Percentiles rank a stretch among this genome's conserved stretches.
Evolutionary conservation across 2,329 filamentous ascomycete species (phyloP).

Genomic region (Periconia macrospinosa): DNA sequence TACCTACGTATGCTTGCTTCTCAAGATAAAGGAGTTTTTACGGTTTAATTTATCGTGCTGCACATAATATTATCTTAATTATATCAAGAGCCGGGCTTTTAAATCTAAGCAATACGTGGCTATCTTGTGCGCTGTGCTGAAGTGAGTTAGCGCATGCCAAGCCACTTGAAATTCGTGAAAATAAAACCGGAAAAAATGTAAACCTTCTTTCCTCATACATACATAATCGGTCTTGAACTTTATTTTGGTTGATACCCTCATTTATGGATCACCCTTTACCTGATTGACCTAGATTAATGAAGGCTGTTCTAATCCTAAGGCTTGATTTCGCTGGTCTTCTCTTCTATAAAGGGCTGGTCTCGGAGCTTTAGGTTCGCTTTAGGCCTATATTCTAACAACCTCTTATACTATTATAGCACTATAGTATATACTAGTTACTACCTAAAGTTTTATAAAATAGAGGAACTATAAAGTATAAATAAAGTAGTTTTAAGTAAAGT

Average conservation of each 20-base stretch:
- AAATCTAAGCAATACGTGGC: no score
- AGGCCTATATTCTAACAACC: slow-evolving; percentile 41
- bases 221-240: slow-evolving; percentile 14
- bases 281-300: slow-evolving; percentile 40
- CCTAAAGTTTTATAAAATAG: no score
- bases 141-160: slow-evolving; percentile 7
- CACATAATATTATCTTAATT: no score
- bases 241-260: slow-evolving; percentile 22
- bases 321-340: slow-evolving; percentile 35
- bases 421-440: no score
- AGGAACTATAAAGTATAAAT: no score
- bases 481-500: no score
- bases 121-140: neutral
- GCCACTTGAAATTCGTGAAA: neutral
- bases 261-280: slow-evolving; percentile 32
- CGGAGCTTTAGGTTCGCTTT: slow-evolving; percentile 45
- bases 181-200: neutral
- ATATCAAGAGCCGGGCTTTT: no score
- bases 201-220: slow-evolving; percentile 3
- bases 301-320: slow-evolving; percentile 46
- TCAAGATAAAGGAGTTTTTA: no score
- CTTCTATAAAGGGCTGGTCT: slow-evolving; percentile 23
- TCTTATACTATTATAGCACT: no score
- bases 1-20: no score
- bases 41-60: no score